phyloP scores from a whole-genome alignment of 495 filamentous ascomycete genomes.

The Talaromyces thailandensis region DNA sequence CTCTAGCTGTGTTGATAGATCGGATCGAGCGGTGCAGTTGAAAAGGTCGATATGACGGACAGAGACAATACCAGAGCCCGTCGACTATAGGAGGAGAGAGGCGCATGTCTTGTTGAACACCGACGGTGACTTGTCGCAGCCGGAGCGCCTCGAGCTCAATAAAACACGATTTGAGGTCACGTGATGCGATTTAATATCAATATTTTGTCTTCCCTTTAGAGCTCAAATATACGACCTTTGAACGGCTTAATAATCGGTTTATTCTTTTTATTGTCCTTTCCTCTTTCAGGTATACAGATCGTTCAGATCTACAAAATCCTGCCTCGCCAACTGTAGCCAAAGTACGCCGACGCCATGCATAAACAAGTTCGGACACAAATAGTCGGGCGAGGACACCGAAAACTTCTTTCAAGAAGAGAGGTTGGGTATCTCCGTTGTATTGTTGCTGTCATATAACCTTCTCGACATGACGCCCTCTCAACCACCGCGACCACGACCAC shows the following conservation, averaged over 20 bases:
- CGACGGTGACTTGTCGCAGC: neutral
- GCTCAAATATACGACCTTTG: neutral
- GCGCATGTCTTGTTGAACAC: neutral
- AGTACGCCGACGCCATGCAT: slow-evolving; percentile 7
- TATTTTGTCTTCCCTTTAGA: neutral
- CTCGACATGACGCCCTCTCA: slow-evolving; percentile 5
- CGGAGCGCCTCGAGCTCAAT: neutral
- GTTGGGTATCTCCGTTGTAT: slow-evolving; percentile 6
- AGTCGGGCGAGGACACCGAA: slow-evolving; percentile 8
- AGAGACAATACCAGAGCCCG: slow-evolving; percentile 60
- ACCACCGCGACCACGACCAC: slow-evolving; percentile 44
- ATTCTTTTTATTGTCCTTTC: neutral
- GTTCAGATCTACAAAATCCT: neutral
- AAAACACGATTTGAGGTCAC: neutral
- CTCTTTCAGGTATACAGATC: neutral
- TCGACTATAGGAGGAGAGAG: slow-evolving; percentile 36
- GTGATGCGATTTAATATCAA: neutral
- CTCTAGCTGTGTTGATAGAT: neutral
- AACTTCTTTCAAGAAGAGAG: slow-evolving; percentile 9
- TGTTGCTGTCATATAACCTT: slow-evolving; percentile 10
- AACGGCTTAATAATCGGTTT: neutral
- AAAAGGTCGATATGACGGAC: slow-evolving; percentile 41
- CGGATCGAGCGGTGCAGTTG: slow-evolving; percentile 9
- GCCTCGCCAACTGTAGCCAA: neutral
- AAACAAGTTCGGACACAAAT: neutral